Evolutionary conservation across 345 rosid species (phyloP), one percentile per base, ranked within the genome.

Genomic region (Carallia pectinifolia): DNA sequence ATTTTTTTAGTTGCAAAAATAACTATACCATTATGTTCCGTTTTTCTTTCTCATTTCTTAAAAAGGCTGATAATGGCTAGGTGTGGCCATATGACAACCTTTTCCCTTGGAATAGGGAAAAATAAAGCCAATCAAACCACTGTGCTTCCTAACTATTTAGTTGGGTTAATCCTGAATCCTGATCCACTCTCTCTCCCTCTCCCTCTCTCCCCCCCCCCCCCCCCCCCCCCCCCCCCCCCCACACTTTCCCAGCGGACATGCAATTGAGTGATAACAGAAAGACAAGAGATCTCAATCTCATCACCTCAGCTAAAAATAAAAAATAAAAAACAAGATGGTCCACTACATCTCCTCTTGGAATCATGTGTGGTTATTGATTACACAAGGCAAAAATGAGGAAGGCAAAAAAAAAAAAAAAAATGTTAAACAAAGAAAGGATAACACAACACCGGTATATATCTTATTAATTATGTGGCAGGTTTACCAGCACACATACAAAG

Each of bases 141-240:
- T 53, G 37, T 53, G 61, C 37, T 33, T 9, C 59, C 38, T 19
- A 44, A 1, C 50, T 44, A 53, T 53, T 23, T 37, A 55, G 34
- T 37, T 67, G 70, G 70, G 19, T 54, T 67, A 36, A 61, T 61
- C 38, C 12, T 53, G 23, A 66, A 27, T 9, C 60, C 15, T 27
- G 19, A 23, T 47, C 15, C 2, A 4, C n/a, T 19, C 64, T 19
- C 29, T 4, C 34, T 64, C 66, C 10, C 34, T 44, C 67, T 64
- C 67, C 27, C 30, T 63, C 27, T 33, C 34, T 33, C 34, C 34
- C 4, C 1, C 34, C 4, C 34, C n/a, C 33, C 44, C 66, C 10
- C 34, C 27, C 67, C 44, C 67, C 27, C 30, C 44, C 27, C 4
- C 34, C 4, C 34, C 34, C 4, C 2, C 34, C 4, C 34, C 23